Evolutionary conservation across 345 rosid genomes (phyloP).

Genomic region (Brassica napus): DNA sequence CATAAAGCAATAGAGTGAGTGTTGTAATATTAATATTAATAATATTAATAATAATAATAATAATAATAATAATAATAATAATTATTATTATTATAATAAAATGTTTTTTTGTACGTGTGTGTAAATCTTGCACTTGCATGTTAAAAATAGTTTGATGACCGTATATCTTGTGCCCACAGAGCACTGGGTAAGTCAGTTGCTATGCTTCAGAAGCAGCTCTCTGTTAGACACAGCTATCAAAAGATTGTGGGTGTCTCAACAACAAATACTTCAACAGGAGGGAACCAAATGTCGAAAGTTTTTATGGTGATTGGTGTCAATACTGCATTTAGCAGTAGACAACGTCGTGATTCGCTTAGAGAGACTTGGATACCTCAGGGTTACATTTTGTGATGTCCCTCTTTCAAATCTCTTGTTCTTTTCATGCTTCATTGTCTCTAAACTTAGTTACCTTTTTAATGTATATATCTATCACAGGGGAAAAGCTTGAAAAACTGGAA

Average conservation of each 20-base stretch:
- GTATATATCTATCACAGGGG: slow-evolving; percentile 48
- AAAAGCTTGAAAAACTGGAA: slow-evolving; percentile 76
- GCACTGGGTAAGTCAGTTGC: slow-evolving; percentile 77
- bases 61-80: too few species aligned
- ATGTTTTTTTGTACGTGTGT: not conserved
- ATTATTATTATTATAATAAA: not conserved
- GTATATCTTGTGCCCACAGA: slow-evolving; percentile 43
- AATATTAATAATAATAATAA: too few species aligned
- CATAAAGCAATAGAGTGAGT: slow-evolving; percentile 90
- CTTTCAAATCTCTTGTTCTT: slow-evolving; percentile 1
- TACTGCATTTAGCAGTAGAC: slow-evolving; percentile 95
- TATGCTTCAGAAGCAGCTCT: slow-evolving; percentile 73
- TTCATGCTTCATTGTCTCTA: slow-evolving; percentile 17
- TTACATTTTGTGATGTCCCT: slow-evolving; percentile 25
- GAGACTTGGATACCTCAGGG: slow-evolving; percentile 99
- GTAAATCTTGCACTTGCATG: slow-evolving; percentile 11
- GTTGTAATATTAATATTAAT: not conserved
- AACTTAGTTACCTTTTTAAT: not conserved
- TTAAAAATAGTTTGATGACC: slow-evolving; percentile 1
- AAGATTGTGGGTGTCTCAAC: slow-evolving; percentile 46
- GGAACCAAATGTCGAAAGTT: slow-evolving; percentile 52
- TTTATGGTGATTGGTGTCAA: slow-evolving; percentile 93
- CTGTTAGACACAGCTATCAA: slow-evolving; percentile 52
- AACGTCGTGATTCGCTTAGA: slow-evolving; percentile 91
- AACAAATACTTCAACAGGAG: slow-evolving; percentile 38